phyloP scores from a whole-genome alignment of 164 flowering plant genomes.

The Vitis amurensis region DNA sequence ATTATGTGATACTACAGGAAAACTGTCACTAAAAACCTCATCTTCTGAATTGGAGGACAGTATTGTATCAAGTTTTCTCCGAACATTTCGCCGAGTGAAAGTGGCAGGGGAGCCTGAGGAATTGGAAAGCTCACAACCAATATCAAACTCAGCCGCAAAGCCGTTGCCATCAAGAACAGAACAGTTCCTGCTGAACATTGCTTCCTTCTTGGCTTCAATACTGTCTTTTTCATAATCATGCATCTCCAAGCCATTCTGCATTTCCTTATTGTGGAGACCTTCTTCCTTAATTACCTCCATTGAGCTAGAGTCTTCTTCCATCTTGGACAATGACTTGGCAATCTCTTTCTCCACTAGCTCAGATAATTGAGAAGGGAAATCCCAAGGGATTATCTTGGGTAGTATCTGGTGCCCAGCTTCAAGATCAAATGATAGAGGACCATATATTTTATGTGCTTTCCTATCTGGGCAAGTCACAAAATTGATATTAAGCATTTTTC shows the following conservation, averaged over 20 bases:
- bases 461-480: conserved; percentile 37
- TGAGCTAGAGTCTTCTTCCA: conserved; percentile 32
- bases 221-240: conserved; percentile 18
- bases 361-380: conserved; percentile 64
- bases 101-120: conserved; percentile 53
- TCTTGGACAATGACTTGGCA: conserved; percentile 36
- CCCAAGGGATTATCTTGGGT: conserved; percentile 67
- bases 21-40: conserved; percentile 25
- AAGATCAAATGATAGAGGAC: conserved; percentile 54
- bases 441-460: conserved; percentile 21
- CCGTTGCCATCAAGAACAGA: conserved; percentile 33
- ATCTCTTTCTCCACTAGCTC: conserved; percentile 70
- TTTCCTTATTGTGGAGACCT: conserved; percentile 21
- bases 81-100: conserved; percentile 34
- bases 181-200: conserved; percentile 51
- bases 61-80: conserved; percentile 40
- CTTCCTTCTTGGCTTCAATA: conserved; percentile 63
- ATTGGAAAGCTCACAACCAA: conserved; percentile 32
- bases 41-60: conserved; percentile 76
- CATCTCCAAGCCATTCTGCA: conserved; percentile 21
- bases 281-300: conserved; percentile 32
- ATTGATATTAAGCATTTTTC: conserved; percentile 1
- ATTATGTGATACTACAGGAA: conserved; percentile 14
- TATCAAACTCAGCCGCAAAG: conserved; percentile 23
- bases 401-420: conserved; percentile 60